Percentiles rank a stretch among this genome's conserved stretches.
These are phyloP conservation scores for Barnettozyma californica DNA, from an alignment of 805 yeast genomes.

Conservation along the genomic window DNA sequence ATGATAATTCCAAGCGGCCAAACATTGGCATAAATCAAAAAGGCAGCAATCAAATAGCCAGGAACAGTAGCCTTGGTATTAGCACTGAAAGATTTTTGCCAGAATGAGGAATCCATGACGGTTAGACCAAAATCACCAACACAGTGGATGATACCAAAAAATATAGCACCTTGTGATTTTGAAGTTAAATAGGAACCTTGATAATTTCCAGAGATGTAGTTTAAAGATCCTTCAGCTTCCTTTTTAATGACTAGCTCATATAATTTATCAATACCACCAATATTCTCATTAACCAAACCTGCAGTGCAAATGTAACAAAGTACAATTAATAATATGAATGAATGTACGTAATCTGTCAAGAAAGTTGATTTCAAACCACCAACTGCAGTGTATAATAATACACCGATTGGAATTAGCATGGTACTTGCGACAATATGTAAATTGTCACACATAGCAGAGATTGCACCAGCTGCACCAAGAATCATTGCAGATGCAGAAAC, in stretches of 20 bases:
- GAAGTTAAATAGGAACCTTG: constrained; percentile 28
- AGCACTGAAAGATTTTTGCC: constrained; percentile 37
- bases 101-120: constrained; percentile 35
- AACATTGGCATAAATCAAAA: constrained; percentile 29
- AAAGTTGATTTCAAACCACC: constrained; percentile 48
- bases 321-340: constrained; percentile 36
- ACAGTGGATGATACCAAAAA: constrained; percentile 25
- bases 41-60: constrained; percentile 33
- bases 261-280: constrained; percentile 39
- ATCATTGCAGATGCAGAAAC: constrained; percentile 32
- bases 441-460: constrained; percentile 31
- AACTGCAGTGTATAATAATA: constrained; percentile 40
- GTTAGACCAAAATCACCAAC: constrained; percentile 36
- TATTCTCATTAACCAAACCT: constrained; percentile 28
- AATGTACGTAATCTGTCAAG: constrained; percentile 44
- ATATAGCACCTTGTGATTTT: constrained; percentile 24
- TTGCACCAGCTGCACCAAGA: constrained; percentile 37
- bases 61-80: constrained; percentile 32
- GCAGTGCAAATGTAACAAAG: constrained; percentile 28
- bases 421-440: constrained; percentile 39
- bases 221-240: constrained; percentile 28
- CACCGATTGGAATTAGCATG: constrained; percentile 39
- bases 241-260: constrained; percentile 30
- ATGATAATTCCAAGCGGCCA: constrained; percentile 35
- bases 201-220: constrained; percentile 27